Conservation (phyloP, 257 asterid species). For the Coffea canephora region DNA sequence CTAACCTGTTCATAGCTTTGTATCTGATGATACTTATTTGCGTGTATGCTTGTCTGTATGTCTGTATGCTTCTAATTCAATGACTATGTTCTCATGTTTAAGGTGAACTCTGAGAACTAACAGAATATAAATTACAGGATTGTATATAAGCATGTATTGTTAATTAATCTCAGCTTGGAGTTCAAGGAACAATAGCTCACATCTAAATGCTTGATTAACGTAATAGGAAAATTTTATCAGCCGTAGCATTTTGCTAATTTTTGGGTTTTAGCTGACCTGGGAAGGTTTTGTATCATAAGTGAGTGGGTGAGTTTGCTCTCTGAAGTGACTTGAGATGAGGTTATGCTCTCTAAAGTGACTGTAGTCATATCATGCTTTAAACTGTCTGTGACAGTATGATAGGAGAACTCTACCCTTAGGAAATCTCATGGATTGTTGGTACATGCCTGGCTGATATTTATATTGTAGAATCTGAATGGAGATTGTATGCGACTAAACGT, state of each 20-base stretch:
- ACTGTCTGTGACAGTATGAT: background rate
- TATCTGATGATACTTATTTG: background rate
- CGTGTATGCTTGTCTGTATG: background rate
- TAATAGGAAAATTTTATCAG: background rate
- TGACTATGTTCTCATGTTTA: background rate
- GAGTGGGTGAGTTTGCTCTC: background rate
- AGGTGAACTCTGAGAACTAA: background rate
- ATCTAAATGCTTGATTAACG: background rate
- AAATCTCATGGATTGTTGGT: background rate
- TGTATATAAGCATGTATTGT: background rate
- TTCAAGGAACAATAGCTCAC: background rate
- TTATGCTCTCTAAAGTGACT: background rate
- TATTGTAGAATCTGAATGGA: background rate
- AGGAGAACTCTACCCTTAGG: background rate
- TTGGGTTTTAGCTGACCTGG: background rate
- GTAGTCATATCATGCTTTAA: background rate
- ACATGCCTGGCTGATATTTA: background rate
- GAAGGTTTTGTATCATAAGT: background rate
- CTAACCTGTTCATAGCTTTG: background rate
- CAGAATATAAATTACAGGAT: background rate
- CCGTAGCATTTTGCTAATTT: background rate
- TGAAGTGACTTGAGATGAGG: background rate
- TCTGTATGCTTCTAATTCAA: background rate
- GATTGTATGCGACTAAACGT: background rate
- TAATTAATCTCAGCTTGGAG: background rate